Evolutionary conservation across 192 early-diverging fungal species (phyloP).

Genomic region (Entomortierella lignicola): DNA sequence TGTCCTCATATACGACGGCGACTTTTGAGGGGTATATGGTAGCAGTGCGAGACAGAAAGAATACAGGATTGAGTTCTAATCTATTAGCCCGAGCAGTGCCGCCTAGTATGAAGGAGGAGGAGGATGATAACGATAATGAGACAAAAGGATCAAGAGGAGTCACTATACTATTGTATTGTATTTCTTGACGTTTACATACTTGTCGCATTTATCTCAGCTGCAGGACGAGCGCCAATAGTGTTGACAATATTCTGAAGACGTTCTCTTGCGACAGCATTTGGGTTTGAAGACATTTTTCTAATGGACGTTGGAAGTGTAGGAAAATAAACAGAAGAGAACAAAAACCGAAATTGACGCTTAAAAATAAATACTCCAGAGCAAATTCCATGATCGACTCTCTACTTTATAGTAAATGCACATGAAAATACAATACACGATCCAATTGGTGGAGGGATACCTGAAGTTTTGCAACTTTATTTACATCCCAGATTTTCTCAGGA

Average conservation of each 20-base stretch:
- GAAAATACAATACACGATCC: too few species aligned
- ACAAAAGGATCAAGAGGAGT: neutral
- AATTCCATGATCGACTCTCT: too few species aligned
- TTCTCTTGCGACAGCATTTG: conserved; percentile 24
- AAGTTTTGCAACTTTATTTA: too few species aligned
- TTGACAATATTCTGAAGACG: conserved; percentile 39
- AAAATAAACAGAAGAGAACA: too few species aligned
- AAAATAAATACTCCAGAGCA: too few species aligned
- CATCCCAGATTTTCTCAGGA: too few species aligned
- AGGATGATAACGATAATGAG: neutral
- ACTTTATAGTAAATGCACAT: too few species aligned
- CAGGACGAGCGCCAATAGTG: conserved; percentile 24
- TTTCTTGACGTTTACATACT: conserved; percentile 14
- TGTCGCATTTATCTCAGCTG: conserved; percentile 5
- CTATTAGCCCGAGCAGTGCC: conserved; percentile 17
- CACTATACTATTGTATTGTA: neutral
- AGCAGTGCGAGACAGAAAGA: conserved; percentile 63
- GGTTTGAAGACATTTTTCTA: conserved; percentile 16
- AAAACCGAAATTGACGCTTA: too few species aligned
- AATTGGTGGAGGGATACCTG: too few species aligned
- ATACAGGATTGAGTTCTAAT: conserved; percentile 63
- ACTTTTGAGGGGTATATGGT: conserved; percentile 59
- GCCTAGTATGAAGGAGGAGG: neutral
- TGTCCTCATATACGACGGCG: conserved; percentile 59
- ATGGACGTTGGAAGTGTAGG: too few species aligned